Evolutionary conservation across 2,329 filamentous ascomycete genomes (phyloP), one percentile per base, ranked within the genome.

Genomic region (Amylocarpus encephaloides): DNA sequence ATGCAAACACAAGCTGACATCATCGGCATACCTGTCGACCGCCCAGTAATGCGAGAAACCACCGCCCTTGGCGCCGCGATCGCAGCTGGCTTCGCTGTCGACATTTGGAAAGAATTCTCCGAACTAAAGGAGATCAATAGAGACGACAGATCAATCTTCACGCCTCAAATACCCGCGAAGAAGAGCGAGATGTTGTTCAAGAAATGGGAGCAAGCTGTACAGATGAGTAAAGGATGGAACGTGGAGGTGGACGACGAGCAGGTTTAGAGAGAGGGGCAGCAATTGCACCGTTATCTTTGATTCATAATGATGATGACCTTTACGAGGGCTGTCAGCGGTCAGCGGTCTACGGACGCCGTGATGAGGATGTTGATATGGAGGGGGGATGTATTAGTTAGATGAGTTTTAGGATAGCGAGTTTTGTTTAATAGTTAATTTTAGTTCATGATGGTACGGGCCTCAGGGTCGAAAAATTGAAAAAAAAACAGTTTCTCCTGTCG

Each of bases 1-100:
- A 88, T 87, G 84, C 84, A 80, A 78, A 87, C 85, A 5, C 88
- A 93, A 75, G 79, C 87, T 57, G 83, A 92, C 68, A 78, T 92
- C 41, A 88, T 88, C 60, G 82, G 83, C 47, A 90, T 92, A 58
- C 84, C 86, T 39, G 83, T 92, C 55, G 80, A 86, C 66, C 80
- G 88, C 35, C 87, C 88, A 3, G 76, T 79, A 48, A 92, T 93
- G 88, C 81, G 86, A 55, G 88, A 93, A 70, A 91, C 87, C 2
- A 93, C 88, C 3, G 85, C 87, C 1, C 75, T 92, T 3, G 88
- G 87, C 30, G 86, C 88, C 29, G 88, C 87, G 39, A 90, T 92
- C 54, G 87, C 88, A 6, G 87, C 88, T 18, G 88, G 85, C n/a
- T 80, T 91, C 58, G 87, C 86, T 3, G 79, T 85, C 5, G 82